Conservation (phyloP, 1,284 basidiomycete species). For the Pyrrhoderma lamaoense region DNA sequence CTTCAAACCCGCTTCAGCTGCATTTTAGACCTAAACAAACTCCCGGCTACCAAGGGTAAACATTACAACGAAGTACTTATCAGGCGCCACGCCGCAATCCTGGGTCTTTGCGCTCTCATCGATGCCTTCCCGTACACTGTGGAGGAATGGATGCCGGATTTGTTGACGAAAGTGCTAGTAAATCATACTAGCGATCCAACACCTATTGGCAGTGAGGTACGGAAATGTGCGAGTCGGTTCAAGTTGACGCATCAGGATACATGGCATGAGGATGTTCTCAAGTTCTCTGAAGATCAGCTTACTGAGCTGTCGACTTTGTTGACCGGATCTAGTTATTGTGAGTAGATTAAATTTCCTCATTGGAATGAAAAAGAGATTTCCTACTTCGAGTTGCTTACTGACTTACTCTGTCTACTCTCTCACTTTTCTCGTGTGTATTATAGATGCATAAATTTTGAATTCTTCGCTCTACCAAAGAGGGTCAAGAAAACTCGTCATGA, state of each 20-base stretch:
- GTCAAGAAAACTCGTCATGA: too few relatives aligned
- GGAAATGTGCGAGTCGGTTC: conserved; percentile 68
- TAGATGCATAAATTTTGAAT: too few relatives aligned
- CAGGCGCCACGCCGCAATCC: conserved; percentile 69
- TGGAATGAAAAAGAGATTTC: too few relatives aligned
- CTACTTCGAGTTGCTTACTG: too few relatives aligned
- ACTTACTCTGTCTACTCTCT: too few relatives aligned
- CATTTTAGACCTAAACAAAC: conserved; percentile 49
- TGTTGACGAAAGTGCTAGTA: conserved; percentile 64
- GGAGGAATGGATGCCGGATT: conserved; percentile 77
- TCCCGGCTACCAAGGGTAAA: too few relatives aligned
- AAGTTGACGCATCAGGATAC: conserved; percentile 77
- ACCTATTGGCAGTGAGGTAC: conserved; percentile 66
- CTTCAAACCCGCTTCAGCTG: conserved; percentile 69
- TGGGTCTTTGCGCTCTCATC: conserved; percentile 73
- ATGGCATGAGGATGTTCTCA: conserved; percentile 75
- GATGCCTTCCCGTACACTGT: conserved; percentile 83
- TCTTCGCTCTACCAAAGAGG: too few relatives aligned
- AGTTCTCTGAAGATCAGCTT: conserved; percentile 69
- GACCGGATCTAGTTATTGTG: conserved; percentile 69
- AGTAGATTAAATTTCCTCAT: conserved; percentile 24
- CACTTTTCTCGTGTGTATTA: too few relatives aligned
- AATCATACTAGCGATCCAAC: conserved; percentile 79
- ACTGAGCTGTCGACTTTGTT: conserved; percentile 63
- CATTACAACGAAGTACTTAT: conserved; percentile 59